A percentile compares a stretch with the other conserved stretches of the same genome.
Evolutionary conservation across 108 stramenopile genomes (phyloP).

Genomic region (Conticribra weissflogii): DNA sequence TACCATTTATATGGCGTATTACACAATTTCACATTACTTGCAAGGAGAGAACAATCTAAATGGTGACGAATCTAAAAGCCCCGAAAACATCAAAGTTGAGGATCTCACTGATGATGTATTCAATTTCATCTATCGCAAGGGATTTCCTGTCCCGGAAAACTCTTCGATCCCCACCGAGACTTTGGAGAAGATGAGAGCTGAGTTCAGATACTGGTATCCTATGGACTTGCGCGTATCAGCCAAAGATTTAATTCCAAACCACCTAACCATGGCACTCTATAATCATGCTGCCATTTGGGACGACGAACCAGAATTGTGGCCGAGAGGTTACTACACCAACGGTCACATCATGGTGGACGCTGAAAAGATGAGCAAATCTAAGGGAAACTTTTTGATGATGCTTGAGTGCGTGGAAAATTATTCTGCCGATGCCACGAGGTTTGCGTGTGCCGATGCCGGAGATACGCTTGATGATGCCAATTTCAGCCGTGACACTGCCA

Average conservation of each 20-base stretch:
- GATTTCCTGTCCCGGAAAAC: conserved; percentile 64
- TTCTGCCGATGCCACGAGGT: conserved; percentile 88
- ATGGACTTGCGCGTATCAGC: conserved; percentile 97
- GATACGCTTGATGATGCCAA: conserved; percentile 99
- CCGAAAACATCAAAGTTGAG: conserved; percentile 81
- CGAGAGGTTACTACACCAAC: conserved; percentile 94
- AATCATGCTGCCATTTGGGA: conserved; percentile 99
- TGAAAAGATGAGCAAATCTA: conserved; percentile 97
- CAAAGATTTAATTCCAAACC: conserved; percentile 98
- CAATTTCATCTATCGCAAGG: conserved; percentile 93
- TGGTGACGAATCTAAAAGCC: conserved; percentile 76
- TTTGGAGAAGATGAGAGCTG: conserved; percentile 82
- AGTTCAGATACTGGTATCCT: conserved; percentile 97
- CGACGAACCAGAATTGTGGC: conserved; percentile 90
- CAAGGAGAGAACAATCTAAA: conserved; percentile 92
- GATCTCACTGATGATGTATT: conserved; percentile 90
- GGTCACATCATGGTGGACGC: conserved; percentile 95
- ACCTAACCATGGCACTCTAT: conserved; percentile 98
- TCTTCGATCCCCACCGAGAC: conserved; percentile 72
- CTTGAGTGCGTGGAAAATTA: conserved; percentile 88
- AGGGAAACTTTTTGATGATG: conserved; percentile 98
- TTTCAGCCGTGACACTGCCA: conserved; percentile 93
- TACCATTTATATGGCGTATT: conserved; percentile 99
- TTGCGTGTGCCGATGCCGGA: conserved; percentile 96
- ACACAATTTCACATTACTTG: conserved; percentile 93